These are phyloP conservation scores for Globisporangium apiculatum DNA, from an alignment of 352 stramenopile species.

Conservation along the genomic window DNA sequence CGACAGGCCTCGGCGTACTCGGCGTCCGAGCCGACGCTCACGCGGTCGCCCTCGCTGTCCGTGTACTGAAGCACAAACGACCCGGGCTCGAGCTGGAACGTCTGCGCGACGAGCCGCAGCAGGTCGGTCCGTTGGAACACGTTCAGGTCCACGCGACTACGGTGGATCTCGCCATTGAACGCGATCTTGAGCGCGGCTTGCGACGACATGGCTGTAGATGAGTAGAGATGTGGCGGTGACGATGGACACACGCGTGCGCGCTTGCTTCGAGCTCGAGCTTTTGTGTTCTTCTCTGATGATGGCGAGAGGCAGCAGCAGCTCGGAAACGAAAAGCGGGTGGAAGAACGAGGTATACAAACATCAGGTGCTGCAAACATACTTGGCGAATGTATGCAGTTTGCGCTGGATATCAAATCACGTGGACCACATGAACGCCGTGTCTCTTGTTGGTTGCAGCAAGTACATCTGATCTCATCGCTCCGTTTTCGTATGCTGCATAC, in stretches of 20 bases:
- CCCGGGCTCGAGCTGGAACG: slow-evolving; percentile 38
- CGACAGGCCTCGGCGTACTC: slow-evolving; percentile 55
- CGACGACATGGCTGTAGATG: slow-evolving; percentile 15
- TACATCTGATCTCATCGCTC: no score
- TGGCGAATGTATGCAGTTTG: no score
- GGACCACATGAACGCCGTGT: no score
- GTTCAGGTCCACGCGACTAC: slow-evolving; percentile 54
- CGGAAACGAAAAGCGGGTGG: no score
- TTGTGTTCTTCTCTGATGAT: no score
- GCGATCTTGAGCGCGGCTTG: slow-evolving; percentile 65
- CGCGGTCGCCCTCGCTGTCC: slow-evolving; percentile 48
- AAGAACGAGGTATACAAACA: no score
- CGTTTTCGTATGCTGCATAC: no score
- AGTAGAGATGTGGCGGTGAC: background rate
- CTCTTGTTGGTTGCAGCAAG: no score
- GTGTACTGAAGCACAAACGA: slow-evolving; percentile 69
- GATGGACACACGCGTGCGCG: background rate
- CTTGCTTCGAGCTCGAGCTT: no score
- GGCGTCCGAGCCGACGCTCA: slow-evolving; percentile 60
- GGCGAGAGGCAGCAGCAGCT: no score
- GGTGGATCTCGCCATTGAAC: slow-evolving; percentile 74
- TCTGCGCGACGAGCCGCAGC: slow-evolving; percentile 43
- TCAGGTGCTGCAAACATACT: no score
- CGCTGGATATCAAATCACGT: no score
- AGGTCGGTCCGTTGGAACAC: slow-evolving; percentile 43